Evolutionary conservation across 2,329 filamentous ascomycete genomes (phyloP), one percentile per base, ranked within the genome.

Genomic region (Neofusicoccum laricinum): DNA sequence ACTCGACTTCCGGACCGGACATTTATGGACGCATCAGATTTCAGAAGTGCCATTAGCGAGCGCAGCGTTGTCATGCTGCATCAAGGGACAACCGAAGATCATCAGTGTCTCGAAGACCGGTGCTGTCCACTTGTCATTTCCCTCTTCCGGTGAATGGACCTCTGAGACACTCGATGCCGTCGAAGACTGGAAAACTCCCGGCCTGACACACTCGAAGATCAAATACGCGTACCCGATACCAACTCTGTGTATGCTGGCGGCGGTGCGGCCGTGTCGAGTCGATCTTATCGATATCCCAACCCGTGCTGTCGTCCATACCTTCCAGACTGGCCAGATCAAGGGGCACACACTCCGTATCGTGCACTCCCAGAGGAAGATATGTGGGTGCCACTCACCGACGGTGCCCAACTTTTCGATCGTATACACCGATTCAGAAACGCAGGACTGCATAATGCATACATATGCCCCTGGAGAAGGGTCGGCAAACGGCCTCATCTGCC

Each of bases 391-490:
- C 14, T 82, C 82, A 1, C 77, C 82, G 1, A 85, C 87, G 0
- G 76, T 93, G 1, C 81, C 81, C 32, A 87, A 84, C 14, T 79
- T 92, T n/a, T 87, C 85, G 0, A 75, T 92, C 21, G 85, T 84
- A 12, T 92, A 91, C 71, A 82, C 82, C 2, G 84, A 85, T 65
- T 77, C 80, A 3, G 84, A 86, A 19, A 85, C 84, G 0, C 83
- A 85, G 11, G 84, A 88, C 55, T 86, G 88, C 64, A 80, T 91
- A 19, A 78, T 92, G 67, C 87, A 90, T 61, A 88, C 84, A 0
- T 90, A 88, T 69, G 78, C 82, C 0, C 83, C 86, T 0, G 76
- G 81, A 10, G 77, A 81, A 34, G 84, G 85, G 11, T 61, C 81
- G 76, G 40, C 84, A 81, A 70, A 81, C 78, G 59, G 73, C n/a